Evolutionary conservation across 1,284 basidiomycete species (phyloP), one percentile per base, ranked within the genome.

Genomic region (Naganishia albida): DNA sequence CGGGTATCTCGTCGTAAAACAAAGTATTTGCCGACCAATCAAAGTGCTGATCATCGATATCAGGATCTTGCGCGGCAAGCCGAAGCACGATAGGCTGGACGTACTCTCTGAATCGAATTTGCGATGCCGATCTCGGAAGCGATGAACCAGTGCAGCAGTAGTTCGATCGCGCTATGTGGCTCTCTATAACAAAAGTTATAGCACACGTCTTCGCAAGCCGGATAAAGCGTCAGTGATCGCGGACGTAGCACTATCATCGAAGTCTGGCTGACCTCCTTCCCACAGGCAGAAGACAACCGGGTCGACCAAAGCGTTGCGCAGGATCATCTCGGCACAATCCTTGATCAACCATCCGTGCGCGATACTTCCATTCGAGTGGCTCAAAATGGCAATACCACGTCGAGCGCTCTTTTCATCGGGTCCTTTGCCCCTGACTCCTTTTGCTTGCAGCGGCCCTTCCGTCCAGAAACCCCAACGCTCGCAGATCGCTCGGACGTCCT

Each of bases 1-100:
- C 83, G 0, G 91, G 91, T 49, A 94, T 92, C 71, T 94, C 89
- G 76, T 92, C 89, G 67, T 86, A 88, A 85, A 89, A 94, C 15
- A 95, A 81, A 7, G 89, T 87, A 74, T 95, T 95, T n/a, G 88
- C 85, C 38, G 86, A 83, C 91, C 90, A 93, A 72, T 81, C 74
- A 65, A 79, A 80, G 69, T 78, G 71, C 65, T 77, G 18, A 49
- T 10, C 15, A 43, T 16, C 7, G 20, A 10, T 13, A 23, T 54
- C 18, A 54, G 43, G 25, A n/a, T 49, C 15, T n/a, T 7, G 1
- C n/a, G 18, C 16, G 15, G 23, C 2, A 39, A 6, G 38, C 15
- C 43, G 18, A 28, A 30, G 18, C 51, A 20, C 7, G 34, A 26
- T 4, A 16, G 18, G 23, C 23, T 34, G 4, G n/a, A 43, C 15